Evolutionary conservation across 768 basidiomycete species (phyloP), one percentile per base, ranked within the genome.

Genomic region (Rhodocollybia butyracea): DNA sequence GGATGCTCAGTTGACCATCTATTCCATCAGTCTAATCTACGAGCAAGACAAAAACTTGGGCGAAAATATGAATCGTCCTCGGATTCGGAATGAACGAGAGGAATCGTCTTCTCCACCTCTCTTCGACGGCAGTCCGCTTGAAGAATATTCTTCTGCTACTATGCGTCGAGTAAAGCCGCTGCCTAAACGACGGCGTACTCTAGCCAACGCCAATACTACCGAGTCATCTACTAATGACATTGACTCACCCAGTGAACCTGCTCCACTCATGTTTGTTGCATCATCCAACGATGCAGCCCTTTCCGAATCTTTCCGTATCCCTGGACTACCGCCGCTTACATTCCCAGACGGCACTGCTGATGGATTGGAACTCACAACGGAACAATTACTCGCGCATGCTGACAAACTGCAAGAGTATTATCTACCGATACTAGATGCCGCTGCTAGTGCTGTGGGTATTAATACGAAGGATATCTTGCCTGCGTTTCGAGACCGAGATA

Each of bases 91-190:
- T n/a, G n/a, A n/a, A n/a, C n/a, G n/a, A n/a, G n/a, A n/a, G n/a
- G n/a, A n/a, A n/a, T n/a, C n/a, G n/a, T n/a, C n/a, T n/a, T n/a
- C n/a, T n/a, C n/a, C 84, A 55, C 81, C 84, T 51, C 73, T 82
- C 60, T 84, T 85, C 73, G 86, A 87, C 71, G 73, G n/a, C n/a
- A n/a, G n/a, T n/a, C n/a, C 77, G 54, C 79, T 84, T 60, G 85
- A 86, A 64, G n/a, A n/a, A n/a, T n/a, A n/a, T n/a, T n/a, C n/a
- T n/a, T 80, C 84, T 66, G 80, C 82, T 40, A 68, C 80, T 36
- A 71, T 83, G 51, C 78, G 89, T 61, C 76, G 84, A 59, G 79
- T 90, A 63, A 91, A 89, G 66, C 89, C 90, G 38, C 77, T 90
- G 39, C 89, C 90, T 26, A 90, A 89, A 72, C 81, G 89, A 60